These are phyloP conservation scores for Laguncularia racemosa DNA, from an alignment of 345 rosid genomes.

Conservation along the genomic window DNA sequence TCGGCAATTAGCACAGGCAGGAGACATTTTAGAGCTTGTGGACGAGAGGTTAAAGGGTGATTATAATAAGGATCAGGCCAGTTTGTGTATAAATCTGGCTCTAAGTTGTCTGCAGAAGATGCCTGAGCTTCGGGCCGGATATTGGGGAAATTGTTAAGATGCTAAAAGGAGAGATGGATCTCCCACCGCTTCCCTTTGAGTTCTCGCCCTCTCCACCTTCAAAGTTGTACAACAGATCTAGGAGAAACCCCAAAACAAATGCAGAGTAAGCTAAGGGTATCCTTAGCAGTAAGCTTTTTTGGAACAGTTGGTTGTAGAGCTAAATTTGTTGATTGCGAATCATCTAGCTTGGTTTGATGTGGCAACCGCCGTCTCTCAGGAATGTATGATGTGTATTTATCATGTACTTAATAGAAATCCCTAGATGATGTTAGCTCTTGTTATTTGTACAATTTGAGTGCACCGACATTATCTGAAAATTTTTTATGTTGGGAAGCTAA, in stretches of 20 bases:
- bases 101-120: conserved; percentile 74
- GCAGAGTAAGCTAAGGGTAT: conserved; percentile 23
- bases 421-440: too few species aligned
- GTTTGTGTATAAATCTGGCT: conserved; percentile 83
- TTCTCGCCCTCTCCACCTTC: conserved; percentile 91
- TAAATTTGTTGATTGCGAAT: too few species aligned
- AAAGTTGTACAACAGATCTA: conserved; percentile 46
- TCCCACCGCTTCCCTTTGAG: conserved; percentile 55
- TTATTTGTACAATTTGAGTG: too few species aligned
- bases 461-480: too few species aligned
- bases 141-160: conserved; percentile 69
- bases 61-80: conserved; percentile 69
- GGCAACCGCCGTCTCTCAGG: too few species aligned
- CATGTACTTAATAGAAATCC: too few species aligned
- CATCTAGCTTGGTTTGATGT: too few species aligned
- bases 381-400: too few species aligned
- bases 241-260: conserved; percentile 43
- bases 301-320: too few species aligned
- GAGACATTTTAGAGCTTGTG: conserved; percentile 75
- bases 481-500: too few species aligned
- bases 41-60: conserved; percentile 77
- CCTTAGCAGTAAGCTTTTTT: too few species aligned
- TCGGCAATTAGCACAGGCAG: conserved; percentile 80
- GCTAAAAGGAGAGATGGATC: conserved; percentile 87
- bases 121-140: conserved; percentile 82